These are phyloP conservation scores for Neurospora sp. DNA, from an alignment of 2,329 filamentous ascomycete species.

Conservation along the genomic window DNA sequence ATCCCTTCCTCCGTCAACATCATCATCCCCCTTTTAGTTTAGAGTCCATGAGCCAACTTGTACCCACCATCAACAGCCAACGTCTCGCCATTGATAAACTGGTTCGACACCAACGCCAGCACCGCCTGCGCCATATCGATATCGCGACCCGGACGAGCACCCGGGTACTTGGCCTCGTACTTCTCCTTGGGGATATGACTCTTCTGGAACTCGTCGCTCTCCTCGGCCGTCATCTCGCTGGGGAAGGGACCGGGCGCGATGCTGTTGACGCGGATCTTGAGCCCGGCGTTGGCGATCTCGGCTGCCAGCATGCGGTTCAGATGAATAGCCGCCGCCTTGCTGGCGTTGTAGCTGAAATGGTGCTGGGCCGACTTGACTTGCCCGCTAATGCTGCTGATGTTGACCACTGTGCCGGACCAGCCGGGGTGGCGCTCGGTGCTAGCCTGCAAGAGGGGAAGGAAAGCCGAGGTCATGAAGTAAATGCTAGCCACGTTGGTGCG, in stretches of 20 bases:
- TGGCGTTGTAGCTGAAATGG: constrained; percentile 56
- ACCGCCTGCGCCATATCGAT: constrained; percentile 48
- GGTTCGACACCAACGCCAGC: constrained; percentile 38
- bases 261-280: constrained; percentile 60
- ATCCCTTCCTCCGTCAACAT: neutral
- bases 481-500: constrained; percentile 65
- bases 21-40: neutral
- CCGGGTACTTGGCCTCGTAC: constrained; percentile 45
- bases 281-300: constrained; percentile 47
- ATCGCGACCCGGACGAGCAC: constrained; percentile 41
- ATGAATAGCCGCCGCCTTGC: constrained; percentile 56
- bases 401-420: constrained; percentile 53
- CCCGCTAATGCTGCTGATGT: constrained; percentile 60
- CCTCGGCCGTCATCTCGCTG: constrained; percentile 59
- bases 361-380: constrained; percentile 53
- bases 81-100: constrained; percentile 30
- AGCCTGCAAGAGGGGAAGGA: constrained; percentile 52
- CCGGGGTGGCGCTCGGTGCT: constrained; percentile 30
- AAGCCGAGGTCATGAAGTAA: constrained; percentile 54
- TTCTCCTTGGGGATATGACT: constrained; percentile 46
- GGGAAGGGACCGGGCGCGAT: constrained; percentile 65
- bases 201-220: constrained; percentile 42
- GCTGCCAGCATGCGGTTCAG: constrained; percentile 53
- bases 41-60: constrained; percentile 27
- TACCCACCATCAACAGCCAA: constrained; percentile 46